Base-by-base conservation (phyloP, 768 basidiomycete species). In the Leccinellum luteum region DNA sequence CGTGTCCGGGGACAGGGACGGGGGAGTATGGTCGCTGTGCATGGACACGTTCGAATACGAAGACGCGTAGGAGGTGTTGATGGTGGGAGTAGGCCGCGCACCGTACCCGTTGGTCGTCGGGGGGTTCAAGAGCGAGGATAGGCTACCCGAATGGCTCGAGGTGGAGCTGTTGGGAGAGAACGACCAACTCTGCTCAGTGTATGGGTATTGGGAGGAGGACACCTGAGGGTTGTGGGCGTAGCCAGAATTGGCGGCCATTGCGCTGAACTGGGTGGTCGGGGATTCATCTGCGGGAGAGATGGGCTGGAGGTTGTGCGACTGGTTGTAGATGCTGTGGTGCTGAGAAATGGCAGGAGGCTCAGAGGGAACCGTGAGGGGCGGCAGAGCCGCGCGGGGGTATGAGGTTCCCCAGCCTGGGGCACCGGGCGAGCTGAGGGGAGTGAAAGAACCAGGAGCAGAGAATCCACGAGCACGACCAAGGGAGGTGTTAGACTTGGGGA, bases 341-440 rank as follows among this genome's bases (percentile, higher is more conserved):
- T 86, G 84, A 4, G 82, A 79, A 57, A 87, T 69, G 57, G 86
- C 78, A 6, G 83, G 81, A 17, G 87, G 80, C 54, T 91, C 89
- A 27, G 87, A 86, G 53, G 91, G 92, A 49, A 92, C 90, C 51
- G 86, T 91, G 54, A 94, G 81, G 27, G 91, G 91, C 28, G 91
- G 92, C 51, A 94, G 79, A 25, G 85, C 81, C 54, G 82, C 78
- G 51, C 87, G 82, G 57, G 84, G 69, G 75, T 84, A 85, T 55
- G 73, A 80, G 51, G 77, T 76, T 60, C 78, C 79, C 88, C 89
- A 90, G 58, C 80, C 81, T 48, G 81, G 67, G 35, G 81, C 73
- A 56, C 77, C 76, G 48, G 78, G 76, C 64, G 86, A 88, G 67
- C 76, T 80, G 61, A 90, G 81, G 49, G 89, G 89, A 2, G 85